Evolutionary conservation across 1,284 basidiomycete species (phyloP).

Genomic region (Stygiomarasmius scandens): DNA sequence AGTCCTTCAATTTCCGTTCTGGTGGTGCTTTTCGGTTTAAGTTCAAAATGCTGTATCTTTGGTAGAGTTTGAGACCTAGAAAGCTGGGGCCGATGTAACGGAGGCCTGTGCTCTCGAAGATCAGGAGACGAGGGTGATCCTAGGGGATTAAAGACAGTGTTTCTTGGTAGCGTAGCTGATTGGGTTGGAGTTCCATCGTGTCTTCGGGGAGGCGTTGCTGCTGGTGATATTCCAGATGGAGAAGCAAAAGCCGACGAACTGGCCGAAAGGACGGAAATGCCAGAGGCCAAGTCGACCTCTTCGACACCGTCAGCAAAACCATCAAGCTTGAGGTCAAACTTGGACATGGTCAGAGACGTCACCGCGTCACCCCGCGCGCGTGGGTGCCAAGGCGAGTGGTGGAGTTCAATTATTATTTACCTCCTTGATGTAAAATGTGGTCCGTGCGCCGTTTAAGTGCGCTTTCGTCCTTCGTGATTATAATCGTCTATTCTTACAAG

Average conservation of each 20-base stretch:
- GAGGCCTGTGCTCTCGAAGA: neutral
- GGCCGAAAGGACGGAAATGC: slow-evolving; percentile 2
- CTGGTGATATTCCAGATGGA: slow-evolving; percentile 3
- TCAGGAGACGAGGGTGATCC: slow-evolving; percentile 17
- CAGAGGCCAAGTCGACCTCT: slow-evolving; percentile 7
- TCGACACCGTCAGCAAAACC: slow-evolving; percentile 7
- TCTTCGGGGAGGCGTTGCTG: neutral
- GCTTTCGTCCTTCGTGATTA: too few relatives aligned
- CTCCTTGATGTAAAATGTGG: too few relatives aligned
- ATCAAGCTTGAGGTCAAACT: slow-evolving; percentile 11
- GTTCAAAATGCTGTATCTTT: slow-evolving; percentile 26
- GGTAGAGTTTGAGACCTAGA: slow-evolving; percentile 35
- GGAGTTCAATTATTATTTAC: too few relatives aligned
- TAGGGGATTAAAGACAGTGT: slow-evolving; percentile 9
- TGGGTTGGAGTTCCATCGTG: slow-evolving; percentile 1
- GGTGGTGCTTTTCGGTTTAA: slow-evolving; percentile 26
- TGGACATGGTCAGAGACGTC: slow-evolving; percentile 10
- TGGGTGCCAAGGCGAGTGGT: neutral
- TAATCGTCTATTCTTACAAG: too few relatives aligned
- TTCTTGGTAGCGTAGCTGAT: slow-evolving; percentile 3
- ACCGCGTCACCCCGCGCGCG: neutral
- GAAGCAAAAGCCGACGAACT: slow-evolving; percentile 9
- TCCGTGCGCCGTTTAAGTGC: too few relatives aligned
- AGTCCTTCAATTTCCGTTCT: slow-evolving; percentile 36
- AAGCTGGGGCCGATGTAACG: slow-evolving; percentile 10